Evolutionary conservation across 2,329 filamentous ascomycete species (phyloP).

Genomic region (Pseudophaeomoniella oleicola): DNA sequence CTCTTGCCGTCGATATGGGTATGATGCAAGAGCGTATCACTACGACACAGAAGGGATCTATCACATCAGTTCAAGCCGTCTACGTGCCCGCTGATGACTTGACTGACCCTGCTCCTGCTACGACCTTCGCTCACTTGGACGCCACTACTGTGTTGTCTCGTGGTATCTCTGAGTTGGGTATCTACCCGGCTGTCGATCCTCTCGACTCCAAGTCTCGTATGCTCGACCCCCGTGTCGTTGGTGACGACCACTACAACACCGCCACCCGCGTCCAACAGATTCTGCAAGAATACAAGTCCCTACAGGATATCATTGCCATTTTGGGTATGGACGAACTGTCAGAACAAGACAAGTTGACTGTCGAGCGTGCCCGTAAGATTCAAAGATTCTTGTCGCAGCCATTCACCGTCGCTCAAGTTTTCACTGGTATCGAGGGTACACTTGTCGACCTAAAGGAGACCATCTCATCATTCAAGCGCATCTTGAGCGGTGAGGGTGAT

Average conservation of each 20-base stretch:
- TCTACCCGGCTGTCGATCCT: slow-evolving; percentile 99
- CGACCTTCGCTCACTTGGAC: slow-evolving; percentile 99
- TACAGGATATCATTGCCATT: slow-evolving; percentile 99
- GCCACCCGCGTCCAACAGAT: slow-evolving; percentile 96
- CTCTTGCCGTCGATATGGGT: slow-evolving; percentile 98
- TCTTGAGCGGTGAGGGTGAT: slow-evolving; percentile 88
- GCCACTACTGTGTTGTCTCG: slow-evolving; percentile 99
- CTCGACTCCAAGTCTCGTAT: slow-evolving; percentile 99
- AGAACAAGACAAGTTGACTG: slow-evolving; percentile 97
- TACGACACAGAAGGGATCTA: slow-evolving; percentile 98
- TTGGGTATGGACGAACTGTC: slow-evolving; percentile 99
- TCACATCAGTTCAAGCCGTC: slow-evolving; percentile 99
- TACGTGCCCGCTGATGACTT: slow-evolving; percentile 99
- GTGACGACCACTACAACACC: slow-evolving; percentile 92
- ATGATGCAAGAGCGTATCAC: slow-evolving; percentile 99
- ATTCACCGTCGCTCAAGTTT: slow-evolving; percentile 72
- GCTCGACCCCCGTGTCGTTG: slow-evolving; percentile 96
- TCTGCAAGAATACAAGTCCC: slow-evolving; percentile 99
- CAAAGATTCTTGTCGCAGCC: slow-evolving; percentile 99
- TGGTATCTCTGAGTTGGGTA: slow-evolving; percentile 99
- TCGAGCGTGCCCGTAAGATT: slow-evolving; percentile 99
- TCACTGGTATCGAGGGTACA: slow-evolving; percentile 77
- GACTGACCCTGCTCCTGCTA: slow-evolving; percentile 98
- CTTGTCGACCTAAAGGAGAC: slow-evolving; percentile 99
- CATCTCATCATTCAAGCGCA: slow-evolving; percentile 93